Base-by-base conservation (phyloP, 805 yeast genomes). In the Hanseniaspora vineae region DNA sequence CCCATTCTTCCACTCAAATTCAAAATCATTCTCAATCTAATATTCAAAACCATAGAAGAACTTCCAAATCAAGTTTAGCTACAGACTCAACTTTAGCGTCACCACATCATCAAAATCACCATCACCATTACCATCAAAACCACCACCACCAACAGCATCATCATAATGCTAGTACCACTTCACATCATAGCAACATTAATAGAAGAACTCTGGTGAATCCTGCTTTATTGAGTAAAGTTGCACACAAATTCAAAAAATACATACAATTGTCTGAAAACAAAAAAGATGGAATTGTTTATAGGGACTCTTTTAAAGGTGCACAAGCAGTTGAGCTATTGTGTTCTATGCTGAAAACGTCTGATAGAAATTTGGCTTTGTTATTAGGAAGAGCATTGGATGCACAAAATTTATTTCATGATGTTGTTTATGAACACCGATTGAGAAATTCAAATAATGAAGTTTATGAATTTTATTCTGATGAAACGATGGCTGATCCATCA, bases 251-350 rank as follows among this genome's bases (percentile, higher is more conserved):
- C 64, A 77, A 79, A 53, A 85, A 81, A 50, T 68, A 78, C 19
- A 73, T 88, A 31, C 76, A 76, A 19, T 61, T 84, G 13, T 84
- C 88, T 2, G 86, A 87, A 50, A 78, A 85, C 53, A 83, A 82
- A 60, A 92, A 90, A 60, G 90, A 89, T 66, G 96, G 96, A 15
- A 73, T 89, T 55, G 83, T 87, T 52, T 90, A 88, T 65, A 83
- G 94, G 60, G 94, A 89, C 59, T 81, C 97, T 0, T 92, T 92
- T 59, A 83, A 96, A 0, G 98, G 98, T 33, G 72, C 85, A 19
- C 92, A 86, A 64, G 96, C 97, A 0, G 95, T 92, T 31, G 96
- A 88, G 62, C 75, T 81, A n/a, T 79, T 92, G 50, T 81, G 95
- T 49, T 72, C 81, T 49, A 84, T 92, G 46, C 81, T 90, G 45